phyloP scores from a whole-genome alignment of 306 rosid genomes.

The Cucurbita argyrosperma region DNA sequence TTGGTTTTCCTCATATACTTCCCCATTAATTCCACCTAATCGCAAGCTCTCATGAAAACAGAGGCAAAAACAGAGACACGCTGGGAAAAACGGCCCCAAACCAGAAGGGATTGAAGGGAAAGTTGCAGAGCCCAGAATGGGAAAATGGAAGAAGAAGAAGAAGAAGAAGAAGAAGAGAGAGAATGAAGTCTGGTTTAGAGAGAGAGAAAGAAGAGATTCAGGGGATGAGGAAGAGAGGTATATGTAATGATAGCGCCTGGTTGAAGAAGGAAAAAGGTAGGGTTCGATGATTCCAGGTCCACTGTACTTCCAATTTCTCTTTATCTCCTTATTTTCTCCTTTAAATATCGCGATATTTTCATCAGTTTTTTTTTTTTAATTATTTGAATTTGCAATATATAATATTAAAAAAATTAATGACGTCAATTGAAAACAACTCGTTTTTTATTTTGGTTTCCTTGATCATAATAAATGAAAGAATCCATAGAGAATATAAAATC shows the following conservation, averaged over 20 bases:
- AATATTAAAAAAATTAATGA: too few species aligned
- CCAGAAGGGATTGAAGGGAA: not conserved
- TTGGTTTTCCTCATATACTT: slow-evolving; percentile 85
- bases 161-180: not conserved
- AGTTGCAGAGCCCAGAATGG: not conserved
- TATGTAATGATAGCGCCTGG: slow-evolving; percentile 14
- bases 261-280: slow-evolving; percentile 5
- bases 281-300: slow-evolving; percentile 11
- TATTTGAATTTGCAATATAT: too few species aligned
- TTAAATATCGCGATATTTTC: not conserved
- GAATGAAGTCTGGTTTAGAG: not conserved
- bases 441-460: too few species aligned
- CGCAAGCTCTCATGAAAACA: slow-evolving; percentile 12
- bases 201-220: not conserved
- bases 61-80: slow-evolving; percentile 1
- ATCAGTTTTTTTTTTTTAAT: too few species aligned
- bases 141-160: not conserved
- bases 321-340: not conserved
- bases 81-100: not conserved
- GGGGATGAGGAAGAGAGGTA: not conserved
- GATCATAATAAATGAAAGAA: too few species aligned
- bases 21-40: slow-evolving; percentile 31
- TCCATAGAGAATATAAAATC: not conserved
- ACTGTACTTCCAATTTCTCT: slow-evolving; percentile 13
- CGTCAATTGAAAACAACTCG: too few species aligned